Conservation (phyloP, 75 land plant species). For the Azolla pinnata region DNA sequence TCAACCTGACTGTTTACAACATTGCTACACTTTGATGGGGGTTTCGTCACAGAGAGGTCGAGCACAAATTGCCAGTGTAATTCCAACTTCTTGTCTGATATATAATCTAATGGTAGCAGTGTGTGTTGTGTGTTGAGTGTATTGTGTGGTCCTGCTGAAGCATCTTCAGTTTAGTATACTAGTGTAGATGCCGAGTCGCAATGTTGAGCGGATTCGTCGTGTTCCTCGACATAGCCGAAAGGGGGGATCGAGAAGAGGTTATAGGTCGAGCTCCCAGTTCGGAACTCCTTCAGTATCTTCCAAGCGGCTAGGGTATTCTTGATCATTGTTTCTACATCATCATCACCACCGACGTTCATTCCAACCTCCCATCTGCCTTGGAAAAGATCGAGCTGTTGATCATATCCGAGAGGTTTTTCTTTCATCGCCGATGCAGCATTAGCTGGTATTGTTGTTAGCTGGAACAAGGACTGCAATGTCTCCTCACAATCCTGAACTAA, state of each 20-base stretch:
- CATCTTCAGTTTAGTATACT: too few relatives aligned
- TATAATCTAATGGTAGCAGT: too few relatives aligned
- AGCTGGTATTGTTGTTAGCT: constrained; percentile 8
- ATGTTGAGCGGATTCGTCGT: too few relatives aligned
- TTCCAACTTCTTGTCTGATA: too few relatives aligned
- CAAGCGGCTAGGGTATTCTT: constrained; percentile 61
- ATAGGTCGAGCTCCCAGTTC: constrained; percentile 60
- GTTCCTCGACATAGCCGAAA: constrained; percentile 24
- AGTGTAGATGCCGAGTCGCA: too few relatives aligned
- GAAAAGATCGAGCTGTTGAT: background rate
- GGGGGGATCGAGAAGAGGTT: constrained; percentile 52
- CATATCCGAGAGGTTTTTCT: background rate
- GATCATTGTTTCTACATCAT: constrained; percentile 32
- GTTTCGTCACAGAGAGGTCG: too few relatives aligned
- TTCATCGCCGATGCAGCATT: background rate
- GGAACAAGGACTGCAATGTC: constrained; percentile 50
- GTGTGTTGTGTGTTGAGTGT: too few relatives aligned
- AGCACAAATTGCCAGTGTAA: too few relatives aligned
- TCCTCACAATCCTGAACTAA: constrained; percentile 67
- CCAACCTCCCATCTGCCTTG: background rate
- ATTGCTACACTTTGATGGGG: too few relatives aligned
- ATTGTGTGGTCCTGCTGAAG: too few relatives aligned
- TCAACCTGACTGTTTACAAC: too few relatives aligned
- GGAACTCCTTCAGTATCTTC: constrained; percentile 50
- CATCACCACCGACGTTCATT: constrained; percentile 20